Base-by-base conservation (phyloP, 139 green algal genomes). In the Raphidocelis subcapitata region DNA sequence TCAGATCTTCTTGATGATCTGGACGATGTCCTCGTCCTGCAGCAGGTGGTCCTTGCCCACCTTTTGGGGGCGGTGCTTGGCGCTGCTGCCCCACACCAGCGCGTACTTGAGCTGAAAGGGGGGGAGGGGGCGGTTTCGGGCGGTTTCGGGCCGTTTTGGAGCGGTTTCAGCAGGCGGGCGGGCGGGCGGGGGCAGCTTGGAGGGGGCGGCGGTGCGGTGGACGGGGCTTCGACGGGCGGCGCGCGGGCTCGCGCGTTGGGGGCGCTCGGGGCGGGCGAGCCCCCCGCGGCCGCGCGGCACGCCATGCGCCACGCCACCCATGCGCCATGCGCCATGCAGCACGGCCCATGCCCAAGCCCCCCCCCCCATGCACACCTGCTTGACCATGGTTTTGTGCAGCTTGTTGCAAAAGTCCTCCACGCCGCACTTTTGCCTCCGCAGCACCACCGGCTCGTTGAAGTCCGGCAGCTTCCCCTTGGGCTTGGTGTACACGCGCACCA, bases 371-470 rank as follows among this genome's bases (percentile, higher is more conserved):
- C 41, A 8, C 41, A 49, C 93, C 67, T 97, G 84, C 77, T 97
- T 98, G 51, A 95, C 69, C 62, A 99, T 91, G 31, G 83, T 82
- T 67, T 91, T 91, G 73, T 92, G 89, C 73, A 93, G 84, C 60
- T 87, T 87, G 84, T 97, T 96, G 86, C 90, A 97, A 72, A 99
- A 99, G 81, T 97, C 91, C 83, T 99, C 95, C 29, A 99, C 88
- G 0, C 86, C 95, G 63, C 79, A 79, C 26, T 82, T 72, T 31
- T 80, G 55, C 2, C 66, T 56, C 15, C n/a, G 82, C 72, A 97
- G 72, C 59, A 98, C 88, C n/a, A 98, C 93, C 0, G 96, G 96
- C 60, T 99, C 96, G 55, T 94, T 92, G 80, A 96, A 99, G 82
- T 99, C 96, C 2, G 96, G 96, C 64, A 97, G 88, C 79, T 94